phyloP scores from a whole-genome alignment of 257 asterid species.

The Oldenlandia corymbosa region DNA sequence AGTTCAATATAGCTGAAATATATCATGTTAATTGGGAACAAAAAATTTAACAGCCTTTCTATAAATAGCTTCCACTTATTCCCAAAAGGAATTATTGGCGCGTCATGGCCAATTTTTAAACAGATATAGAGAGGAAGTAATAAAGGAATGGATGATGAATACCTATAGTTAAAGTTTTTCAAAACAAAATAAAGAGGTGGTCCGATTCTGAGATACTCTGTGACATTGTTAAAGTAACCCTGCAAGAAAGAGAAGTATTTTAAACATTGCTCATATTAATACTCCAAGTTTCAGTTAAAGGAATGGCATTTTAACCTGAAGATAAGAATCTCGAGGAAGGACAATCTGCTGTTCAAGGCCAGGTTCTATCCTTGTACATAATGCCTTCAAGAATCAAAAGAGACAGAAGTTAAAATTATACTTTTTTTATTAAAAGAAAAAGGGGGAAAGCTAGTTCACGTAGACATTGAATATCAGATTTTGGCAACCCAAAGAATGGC shows the following conservation, averaged over 20 bases:
- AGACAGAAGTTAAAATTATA: conserved; percentile 1
- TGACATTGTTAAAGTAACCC: conserved; percentile 78
- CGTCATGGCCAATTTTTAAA: neutral
- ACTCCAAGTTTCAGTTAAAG: neutral
- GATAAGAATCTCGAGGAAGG: conserved; percentile 97
- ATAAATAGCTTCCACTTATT: neutral
- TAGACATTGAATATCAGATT: neutral
- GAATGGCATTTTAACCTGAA: conserved; percentile 60
- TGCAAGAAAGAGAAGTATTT: conserved; percentile 34
- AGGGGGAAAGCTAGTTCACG: neutral
- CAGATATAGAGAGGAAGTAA: neutral
- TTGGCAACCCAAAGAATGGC: conserved; percentile 11
- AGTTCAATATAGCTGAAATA: neutral
- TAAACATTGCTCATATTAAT: neutral
- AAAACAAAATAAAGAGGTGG: conserved; percentile 95
- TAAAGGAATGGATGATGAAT: neutral
- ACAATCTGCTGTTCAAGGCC: conserved; percentile 98
- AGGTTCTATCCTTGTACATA: conserved; percentile 89
- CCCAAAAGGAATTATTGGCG: conserved; percentile 4
- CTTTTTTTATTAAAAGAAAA: too few relatives aligned
- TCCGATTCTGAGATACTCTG: conserved; percentile 86
- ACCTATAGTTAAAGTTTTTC: conserved; percentile 90
- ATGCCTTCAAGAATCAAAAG: conserved; percentile 50
- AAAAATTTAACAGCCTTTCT: neutral
- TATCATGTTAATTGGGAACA: neutral